Evolutionary conservation across 164 flowering plant species (phyloP).

Genomic region (Litsea cubeba): DNA sequence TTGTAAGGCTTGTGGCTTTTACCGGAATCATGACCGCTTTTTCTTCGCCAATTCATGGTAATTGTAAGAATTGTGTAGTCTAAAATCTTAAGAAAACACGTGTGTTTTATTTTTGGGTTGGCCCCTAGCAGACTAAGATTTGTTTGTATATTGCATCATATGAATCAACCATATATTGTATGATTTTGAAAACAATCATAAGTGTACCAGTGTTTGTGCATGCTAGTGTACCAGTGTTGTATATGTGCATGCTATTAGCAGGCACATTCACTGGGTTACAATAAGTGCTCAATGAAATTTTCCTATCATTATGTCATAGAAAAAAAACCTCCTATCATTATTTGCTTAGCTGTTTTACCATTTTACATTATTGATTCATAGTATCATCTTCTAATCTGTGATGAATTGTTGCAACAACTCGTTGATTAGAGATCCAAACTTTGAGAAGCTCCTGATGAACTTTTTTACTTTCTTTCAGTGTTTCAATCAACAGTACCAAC

Average conservation of each 20-base stretch:
- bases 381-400: too few relatives aligned
- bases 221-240: neutral
- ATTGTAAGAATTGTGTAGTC: too few relatives aligned
- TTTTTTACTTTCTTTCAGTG: constrained; percentile 43
- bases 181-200: too few relatives aligned
- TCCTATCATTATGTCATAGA: neutral
- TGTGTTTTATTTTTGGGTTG: too few relatives aligned
- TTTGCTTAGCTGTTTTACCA: neutral
- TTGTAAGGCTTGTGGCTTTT: too few relatives aligned
- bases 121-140: too few relatives aligned
- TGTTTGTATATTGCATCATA: too few relatives aligned
- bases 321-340: neutral
- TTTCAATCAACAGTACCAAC: constrained; percentile 76
- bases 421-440: neutral
- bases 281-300: neutral
- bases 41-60: too few relatives aligned
- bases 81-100: too few relatives aligned
- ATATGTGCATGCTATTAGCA: neutral
- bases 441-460: neutral
- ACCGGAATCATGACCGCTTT: too few relatives aligned
- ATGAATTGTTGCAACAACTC: neutral
- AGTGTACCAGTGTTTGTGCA: neutral
- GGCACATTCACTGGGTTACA: neutral
- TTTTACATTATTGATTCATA: neutral
- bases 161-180: too few relatives aligned